These are phyloP conservation scores for Dactylellina sp. DNA, from an alignment of 2,329 filamentous ascomycete genomes.

Conservation along the genomic window DNA sequence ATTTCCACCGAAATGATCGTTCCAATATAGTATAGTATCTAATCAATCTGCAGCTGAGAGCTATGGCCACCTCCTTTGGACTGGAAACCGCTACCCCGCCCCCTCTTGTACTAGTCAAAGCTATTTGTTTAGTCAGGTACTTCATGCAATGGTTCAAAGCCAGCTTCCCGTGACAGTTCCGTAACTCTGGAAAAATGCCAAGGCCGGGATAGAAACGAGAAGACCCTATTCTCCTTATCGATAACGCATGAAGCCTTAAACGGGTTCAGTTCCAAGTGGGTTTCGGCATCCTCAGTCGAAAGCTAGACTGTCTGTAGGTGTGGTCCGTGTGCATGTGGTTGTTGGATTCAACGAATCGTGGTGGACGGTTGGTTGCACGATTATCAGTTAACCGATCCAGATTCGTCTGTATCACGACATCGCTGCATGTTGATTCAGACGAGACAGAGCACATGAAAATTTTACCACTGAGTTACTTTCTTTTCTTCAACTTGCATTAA, in stretches of 20 bases:
- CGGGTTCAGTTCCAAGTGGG: conserved; percentile 27
- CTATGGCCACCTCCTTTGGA: too few species aligned
- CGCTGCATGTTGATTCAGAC: neutral
- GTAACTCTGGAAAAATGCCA: conserved; percentile 6
- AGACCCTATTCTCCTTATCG: conserved; percentile 39
- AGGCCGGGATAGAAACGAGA: neutral
- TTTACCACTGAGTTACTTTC: too few species aligned
- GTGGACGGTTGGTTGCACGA: neutral
- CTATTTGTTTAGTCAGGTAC: conserved; percentile 5
- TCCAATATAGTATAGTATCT: too few species aligned
- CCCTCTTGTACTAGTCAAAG: neutral
- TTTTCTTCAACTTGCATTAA: too few species aligned
- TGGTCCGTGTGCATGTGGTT: conserved; percentile 6
- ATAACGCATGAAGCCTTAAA: conserved; percentile 37
- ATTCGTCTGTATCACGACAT: neutral
- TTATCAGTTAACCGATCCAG: neutral
- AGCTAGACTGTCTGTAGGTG: neutral
- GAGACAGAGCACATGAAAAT: too few species aligned
- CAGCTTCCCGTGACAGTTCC: conserved; percentile 16
- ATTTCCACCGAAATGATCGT: too few species aligned
- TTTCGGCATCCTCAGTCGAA: conserved; percentile 15
- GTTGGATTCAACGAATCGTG: neutral
- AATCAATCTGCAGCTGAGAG: too few species aligned
- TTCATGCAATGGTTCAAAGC: conserved; percentile 8
- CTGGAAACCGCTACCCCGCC: neutral